These are phyloP conservation scores for Rhodotorula taiwanensis DNA, from an alignment of 768 basidiomycete genomes.

Conservation along the genomic window DNA sequence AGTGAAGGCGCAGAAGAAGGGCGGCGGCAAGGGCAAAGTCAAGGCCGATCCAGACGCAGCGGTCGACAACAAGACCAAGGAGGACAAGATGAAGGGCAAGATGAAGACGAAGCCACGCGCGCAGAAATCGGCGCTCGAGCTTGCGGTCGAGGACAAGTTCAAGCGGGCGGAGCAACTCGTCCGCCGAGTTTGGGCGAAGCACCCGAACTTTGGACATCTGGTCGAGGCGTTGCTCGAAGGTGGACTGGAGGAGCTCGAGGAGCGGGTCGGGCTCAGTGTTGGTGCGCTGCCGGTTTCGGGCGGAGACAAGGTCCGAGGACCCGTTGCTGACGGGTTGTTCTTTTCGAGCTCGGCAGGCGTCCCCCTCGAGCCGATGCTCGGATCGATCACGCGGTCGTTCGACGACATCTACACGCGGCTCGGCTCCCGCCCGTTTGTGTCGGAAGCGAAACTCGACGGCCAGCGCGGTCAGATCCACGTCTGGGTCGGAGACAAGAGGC, in stretches of 20 bases:
- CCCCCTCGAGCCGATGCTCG: conserved; percentile 77
- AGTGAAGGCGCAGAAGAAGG: not conserved
- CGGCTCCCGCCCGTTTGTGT: conserved; percentile 58
- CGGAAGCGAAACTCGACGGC: conserved; percentile 87
- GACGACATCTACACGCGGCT: conserved; percentile 72
- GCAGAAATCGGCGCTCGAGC: conserved; percentile 41
- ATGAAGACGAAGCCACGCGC: conserved; percentile 37
- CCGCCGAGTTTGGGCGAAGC: conserved; percentile 66
- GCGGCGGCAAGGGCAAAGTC: conserved; percentile 32
- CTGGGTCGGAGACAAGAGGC: conserved; percentile 47
- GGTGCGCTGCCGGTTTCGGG: conserved; percentile 21
- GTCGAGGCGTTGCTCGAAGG: conserved; percentile 15
- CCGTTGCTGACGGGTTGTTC: no score
- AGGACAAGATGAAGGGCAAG: conserved; percentile 21
- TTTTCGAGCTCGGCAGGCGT: conserved; percentile 49
- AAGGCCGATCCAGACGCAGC: conserved; percentile 17
- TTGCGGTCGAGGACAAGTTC: conserved; percentile 48
- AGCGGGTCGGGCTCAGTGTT: conserved; percentile 30
- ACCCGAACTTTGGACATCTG: conserved; percentile 63
- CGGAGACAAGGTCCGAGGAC: no score
- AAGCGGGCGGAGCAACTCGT: conserved; percentile 58
- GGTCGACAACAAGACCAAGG: conserved; percentile 38
- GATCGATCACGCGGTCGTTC: conserved; percentile 75
- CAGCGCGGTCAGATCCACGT: conserved; percentile 50
- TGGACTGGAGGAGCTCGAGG: conserved; percentile 27